These are phyloP conservation scores for Nelumbo lutea DNA, from an alignment of 164 flowering plant genomes.

Conservation along the genomic window DNA sequence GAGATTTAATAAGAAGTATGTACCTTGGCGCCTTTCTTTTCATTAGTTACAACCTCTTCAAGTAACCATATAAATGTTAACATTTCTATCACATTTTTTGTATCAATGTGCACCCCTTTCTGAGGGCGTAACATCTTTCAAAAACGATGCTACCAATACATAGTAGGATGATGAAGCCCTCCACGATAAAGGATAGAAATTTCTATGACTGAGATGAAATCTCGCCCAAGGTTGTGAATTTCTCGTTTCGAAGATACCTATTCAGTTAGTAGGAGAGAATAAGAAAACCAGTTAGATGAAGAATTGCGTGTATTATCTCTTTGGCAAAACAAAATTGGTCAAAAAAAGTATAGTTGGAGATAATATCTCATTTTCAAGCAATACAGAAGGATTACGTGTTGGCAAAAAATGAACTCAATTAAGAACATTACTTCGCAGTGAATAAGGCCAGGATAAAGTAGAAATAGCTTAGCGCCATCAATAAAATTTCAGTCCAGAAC, in stretches of 20 bases:
- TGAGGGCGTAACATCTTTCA: slow-evolving; percentile 96
- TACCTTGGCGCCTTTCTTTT: slow-evolving; percentile 88
- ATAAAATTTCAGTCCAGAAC: slow-evolving; percentile 94
- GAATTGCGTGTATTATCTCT: not conserved
- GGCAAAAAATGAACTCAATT: not conserved
- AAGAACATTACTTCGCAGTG: slow-evolving; percentile 83
- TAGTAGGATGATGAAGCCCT: slow-evolving; percentile 86
- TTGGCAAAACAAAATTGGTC: not conserved
- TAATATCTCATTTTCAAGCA: not conserved
- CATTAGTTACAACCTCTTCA: slow-evolving; percentile 93
- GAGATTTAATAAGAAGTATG: not conserved
- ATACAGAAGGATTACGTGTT: not conserved
- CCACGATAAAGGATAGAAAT: slow-evolving; percentile 87
- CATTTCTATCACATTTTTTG: slow-evolving; percentile 80
- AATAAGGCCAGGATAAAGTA: slow-evolving; percentile 91
- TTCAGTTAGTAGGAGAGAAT: slow-evolving; percentile 9
- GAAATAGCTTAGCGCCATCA: slow-evolving; percentile 91
- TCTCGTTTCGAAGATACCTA: slow-evolving; percentile 90
- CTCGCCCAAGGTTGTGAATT: slow-evolving; percentile 85
- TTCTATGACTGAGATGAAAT: slow-evolving; percentile 95
- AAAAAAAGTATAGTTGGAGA: not conserved
- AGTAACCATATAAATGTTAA: slow-evolving; percentile 86
- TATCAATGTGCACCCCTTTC: slow-evolving; percentile 55
- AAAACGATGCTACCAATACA: slow-evolving; percentile 84
- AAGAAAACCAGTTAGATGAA: slow-evolving; percentile 7